These are phyloP conservation scores for Calocybe cyanea DNA, from an alignment of 768 basidiomycete genomes.

Conservation along the genomic window DNA sequence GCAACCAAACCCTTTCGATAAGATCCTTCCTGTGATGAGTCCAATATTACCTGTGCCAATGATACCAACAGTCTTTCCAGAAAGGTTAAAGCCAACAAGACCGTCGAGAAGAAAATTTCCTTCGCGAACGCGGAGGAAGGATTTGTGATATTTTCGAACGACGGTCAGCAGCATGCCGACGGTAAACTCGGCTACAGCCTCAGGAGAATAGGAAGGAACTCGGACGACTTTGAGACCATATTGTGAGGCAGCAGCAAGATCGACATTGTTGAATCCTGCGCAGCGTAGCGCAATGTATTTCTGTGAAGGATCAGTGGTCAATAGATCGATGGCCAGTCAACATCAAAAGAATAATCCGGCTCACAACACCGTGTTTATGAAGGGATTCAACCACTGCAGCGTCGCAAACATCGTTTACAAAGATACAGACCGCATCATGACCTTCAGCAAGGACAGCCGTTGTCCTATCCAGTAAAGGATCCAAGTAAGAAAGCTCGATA, in stretches of 20 bases:
- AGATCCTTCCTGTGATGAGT: constrained; percentile 36
- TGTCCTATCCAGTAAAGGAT: constrained; percentile 30
- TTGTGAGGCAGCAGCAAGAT: constrained; percentile 26
- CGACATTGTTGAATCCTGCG: constrained; percentile 42
- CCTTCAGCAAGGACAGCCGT: constrained; percentile 33
- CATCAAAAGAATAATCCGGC: constrained; percentile 4
- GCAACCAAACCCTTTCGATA: constrained; percentile 35
- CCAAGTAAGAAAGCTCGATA: constrained; percentile 33
- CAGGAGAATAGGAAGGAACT: constrained; percentile 41
- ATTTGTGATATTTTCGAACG: constrained; percentile 43
- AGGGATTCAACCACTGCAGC: constrained; percentile 29
- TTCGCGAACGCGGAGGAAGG: constrained; percentile 41
- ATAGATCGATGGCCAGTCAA: background rate
- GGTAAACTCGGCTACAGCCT: constrained; percentile 41
- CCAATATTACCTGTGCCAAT: constrained; percentile 44
- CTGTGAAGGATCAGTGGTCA: constrained; percentile 17
- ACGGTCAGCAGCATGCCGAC: constrained; percentile 45
- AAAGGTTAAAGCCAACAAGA: constrained; percentile 37
- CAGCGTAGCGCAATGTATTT: constrained; percentile 39
- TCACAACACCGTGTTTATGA: constrained; percentile 31
- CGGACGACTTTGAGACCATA: constrained; percentile 34
- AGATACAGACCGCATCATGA: constrained; percentile 37
- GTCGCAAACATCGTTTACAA: constrained; percentile 41
- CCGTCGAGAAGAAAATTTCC: constrained; percentile 44
- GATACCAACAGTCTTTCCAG: constrained; percentile 39